Evolutionary conservation across 2,329 filamentous ascomycete genomes (phyloP), one percentile per base, ranked within the genome.

Genomic region (Xylariaceae sp.): DNA sequence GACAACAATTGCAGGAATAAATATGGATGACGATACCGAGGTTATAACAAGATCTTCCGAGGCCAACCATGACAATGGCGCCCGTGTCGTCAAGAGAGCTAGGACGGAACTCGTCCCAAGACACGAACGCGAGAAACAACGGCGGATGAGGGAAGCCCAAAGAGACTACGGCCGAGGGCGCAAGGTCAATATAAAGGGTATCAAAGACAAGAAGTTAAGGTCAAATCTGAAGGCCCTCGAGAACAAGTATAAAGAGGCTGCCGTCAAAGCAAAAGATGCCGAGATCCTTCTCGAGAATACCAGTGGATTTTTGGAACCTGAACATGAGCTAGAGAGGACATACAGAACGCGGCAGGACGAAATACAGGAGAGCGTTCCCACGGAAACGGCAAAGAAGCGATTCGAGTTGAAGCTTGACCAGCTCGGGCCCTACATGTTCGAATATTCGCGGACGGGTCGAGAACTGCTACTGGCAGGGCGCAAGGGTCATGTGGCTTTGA

Each of bases 401-500:
- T 96, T 99, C 70, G 93, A 97, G 62, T 77, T 99, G 67, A 92
- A 89, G 67, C 77, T 99, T 52, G 86, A 91, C 42, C 81, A 87
- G 19, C 77, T 97, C 29, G 95, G 95, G 0, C 95, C 95, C 0
- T 99, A 99, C 69, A 79, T 87, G 0, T 89, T 87, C 70, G 91
- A 97, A 64, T 99, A 96, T 75, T 91, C 91, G 46, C 83, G 91
- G 44, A 98, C 96, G 69, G 95, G 95, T 46, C 85, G 90, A 63
- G 88, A 96, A 67, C 76, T 99, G 60, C 77, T 99, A 51, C 80
- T 99, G 32, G 92, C 89, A 12, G 93, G 95, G 23, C 82, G 91
- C 57, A 97, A 96, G 75, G 95, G 95, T 14, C 95, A 99, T 84
- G 81, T 99, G 63, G 93, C 95, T 54, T 93, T 90, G 0, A 96